phyloP scores from a whole-genome alignment of 768 basidiomycete species.

The Favolaschia claudopus region DNA sequence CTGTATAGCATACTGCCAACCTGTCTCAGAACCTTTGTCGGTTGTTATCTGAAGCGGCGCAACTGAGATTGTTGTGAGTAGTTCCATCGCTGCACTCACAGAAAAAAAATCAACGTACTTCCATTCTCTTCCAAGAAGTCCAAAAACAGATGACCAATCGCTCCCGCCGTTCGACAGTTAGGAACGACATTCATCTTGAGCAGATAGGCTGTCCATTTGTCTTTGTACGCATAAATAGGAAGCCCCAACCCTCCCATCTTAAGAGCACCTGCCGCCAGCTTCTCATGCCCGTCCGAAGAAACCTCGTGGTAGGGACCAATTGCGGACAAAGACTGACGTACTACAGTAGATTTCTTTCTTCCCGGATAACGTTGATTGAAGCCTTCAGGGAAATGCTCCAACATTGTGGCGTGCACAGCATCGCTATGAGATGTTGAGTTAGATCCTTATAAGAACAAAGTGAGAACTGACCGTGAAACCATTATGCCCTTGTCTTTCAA shows the following conservation, averaged over 20 bases:
- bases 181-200: conserved; percentile 33
- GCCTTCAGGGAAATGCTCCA: conserved; percentile 15
- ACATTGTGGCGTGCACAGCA: neutral
- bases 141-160: conserved; percentile 41
- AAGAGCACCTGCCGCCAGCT: conserved; percentile 33
- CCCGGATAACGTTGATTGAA: conserved; percentile 21
- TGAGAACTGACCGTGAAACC: neutral
- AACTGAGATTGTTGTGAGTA: too few relatives aligned
- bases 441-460: neutral
- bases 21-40: conserved; percentile 42
- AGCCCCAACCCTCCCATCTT: conserved; percentile 39
- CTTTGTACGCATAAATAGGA: conserved; percentile 19
- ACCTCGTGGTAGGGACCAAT: conserved; percentile 33
- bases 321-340: neutral
- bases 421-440: neutral
- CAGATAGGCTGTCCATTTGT: conserved; percentile 34
- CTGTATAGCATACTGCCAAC: conserved; percentile 30
- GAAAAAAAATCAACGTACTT: conserved; percentile 21
- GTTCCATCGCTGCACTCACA: neutral
- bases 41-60: conserved; percentile 36
- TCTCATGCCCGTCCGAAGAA: conserved; percentile 39
- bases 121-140: conserved; percentile 38
- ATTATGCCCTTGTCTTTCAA: neutral
- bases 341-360: neutral
- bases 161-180: conserved; percentile 28